Evolutionary conservation across 2,329 filamentous ascomycete species (phyloP).

Genomic region (Aspergillus luchuensis): DNA sequence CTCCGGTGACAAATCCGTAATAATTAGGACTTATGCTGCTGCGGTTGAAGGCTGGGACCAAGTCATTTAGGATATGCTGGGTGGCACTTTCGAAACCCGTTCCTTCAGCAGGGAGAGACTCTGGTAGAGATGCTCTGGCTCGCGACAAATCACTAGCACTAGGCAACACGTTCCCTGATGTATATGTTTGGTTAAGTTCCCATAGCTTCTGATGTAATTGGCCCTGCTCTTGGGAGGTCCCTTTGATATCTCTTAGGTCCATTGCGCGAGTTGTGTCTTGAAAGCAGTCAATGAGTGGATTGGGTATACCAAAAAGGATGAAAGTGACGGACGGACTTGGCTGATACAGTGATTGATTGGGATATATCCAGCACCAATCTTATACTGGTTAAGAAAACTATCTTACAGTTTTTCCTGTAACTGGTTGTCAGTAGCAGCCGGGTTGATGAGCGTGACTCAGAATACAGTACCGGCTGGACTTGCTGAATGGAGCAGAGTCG

Average conservation of each 20-base stretch:
- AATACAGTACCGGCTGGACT: not conserved
- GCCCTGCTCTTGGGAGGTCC: conserved; percentile 20
- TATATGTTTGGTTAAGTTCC: conserved; percentile 33
- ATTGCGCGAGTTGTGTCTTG: conserved; percentile 7
- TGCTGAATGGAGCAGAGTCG: not conserved
- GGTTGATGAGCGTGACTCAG: not conserved
- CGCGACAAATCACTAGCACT: conserved; percentile 29
- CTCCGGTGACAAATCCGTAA: conserved; percentile 88
- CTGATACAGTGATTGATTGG: not conserved
- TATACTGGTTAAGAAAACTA: too few species aligned
- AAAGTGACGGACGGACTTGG: not conserved
- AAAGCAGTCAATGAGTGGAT: not conserved
- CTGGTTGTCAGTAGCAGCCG: not conserved
- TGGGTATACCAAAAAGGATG: not conserved
- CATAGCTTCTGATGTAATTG: conserved; percentile 32
- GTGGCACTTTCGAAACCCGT: conserved; percentile 35
- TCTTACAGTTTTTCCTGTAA: not conserved
- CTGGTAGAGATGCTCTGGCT: conserved; percentile 38
- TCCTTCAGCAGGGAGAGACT: conserved; percentile 31
- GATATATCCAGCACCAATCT: too few species aligned
- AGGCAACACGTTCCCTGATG: conserved; percentile 36
- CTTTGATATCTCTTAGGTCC: conserved; percentile 13
- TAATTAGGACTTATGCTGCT: conserved; percentile 69
- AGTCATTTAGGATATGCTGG: conserved; percentile 43
- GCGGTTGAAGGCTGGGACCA: conserved; percentile 63